Conservation (phyloP, 768 basidiomycete genomes). For the Boletus rubescentipes region DNA sequence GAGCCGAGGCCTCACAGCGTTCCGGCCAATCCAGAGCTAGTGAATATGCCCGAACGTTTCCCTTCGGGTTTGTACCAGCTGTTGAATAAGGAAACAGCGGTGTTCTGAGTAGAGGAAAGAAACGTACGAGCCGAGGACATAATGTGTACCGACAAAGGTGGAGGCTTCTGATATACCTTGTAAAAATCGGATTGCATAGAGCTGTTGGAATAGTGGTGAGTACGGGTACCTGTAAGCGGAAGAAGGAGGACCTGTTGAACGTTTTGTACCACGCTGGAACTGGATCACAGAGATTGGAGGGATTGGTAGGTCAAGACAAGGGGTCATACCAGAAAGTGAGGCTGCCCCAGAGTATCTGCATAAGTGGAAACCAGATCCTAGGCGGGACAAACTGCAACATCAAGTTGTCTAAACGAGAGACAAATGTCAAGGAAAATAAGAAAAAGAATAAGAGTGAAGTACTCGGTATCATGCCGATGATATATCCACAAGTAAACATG, state of each 20-base stretch:
- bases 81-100: not conserved
- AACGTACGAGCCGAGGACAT: slow-evolving; percentile 67
- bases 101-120: not conserved
- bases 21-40: slow-evolving; percentile 58
- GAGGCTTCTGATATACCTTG: slow-evolving; percentile 74
- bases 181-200: slow-evolving; percentile 70
- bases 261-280: slow-evolving; percentile 54
- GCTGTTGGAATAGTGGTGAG: slow-evolving; percentile 32
- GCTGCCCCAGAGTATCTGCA: slow-evolving; percentile 65
- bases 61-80: slow-evolving; percentile 74
- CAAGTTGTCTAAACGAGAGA: slow-evolving; percentile 50
- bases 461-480: slow-evolving; percentile 75
- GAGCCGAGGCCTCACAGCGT: slow-evolving; percentile 46
- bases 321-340: slow-evolving; percentile 57
- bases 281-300: slow-evolving; percentile 22
- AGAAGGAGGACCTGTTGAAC: slow-evolving; percentile 49
- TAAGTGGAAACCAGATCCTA: slow-evolving; percentile 62
- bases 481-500: slow-evolving; percentile 73
- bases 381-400: slow-evolving; percentile 63
- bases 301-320: not conserved
- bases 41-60: slow-evolving; percentile 71
- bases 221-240: not conserved
- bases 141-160: slow-evolving; percentile 75
- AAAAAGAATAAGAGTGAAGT: slow-evolving; percentile 3
- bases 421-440: not conserved